Conservation (phyloP, 192 early-diverging fungal species). For the Linnemannia hyalina region DNA sequence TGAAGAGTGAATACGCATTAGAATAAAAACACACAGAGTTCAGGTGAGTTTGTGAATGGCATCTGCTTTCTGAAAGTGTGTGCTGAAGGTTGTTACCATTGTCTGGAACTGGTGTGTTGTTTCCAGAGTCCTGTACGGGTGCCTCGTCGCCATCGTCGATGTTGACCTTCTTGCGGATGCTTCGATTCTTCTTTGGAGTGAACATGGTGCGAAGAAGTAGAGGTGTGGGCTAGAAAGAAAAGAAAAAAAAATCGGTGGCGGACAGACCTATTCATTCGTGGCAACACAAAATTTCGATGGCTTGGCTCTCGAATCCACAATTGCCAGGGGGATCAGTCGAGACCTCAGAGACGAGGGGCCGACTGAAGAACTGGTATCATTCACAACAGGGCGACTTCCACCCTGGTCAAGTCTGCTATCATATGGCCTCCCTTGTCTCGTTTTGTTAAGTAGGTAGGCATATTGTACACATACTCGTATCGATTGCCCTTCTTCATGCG, state of each 20-base stretch:
- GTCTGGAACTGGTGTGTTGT: neutral
- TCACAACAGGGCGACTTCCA: no score
- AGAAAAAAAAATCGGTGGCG: neutral
- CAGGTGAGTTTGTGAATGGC: neutral
- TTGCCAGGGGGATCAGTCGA: no score
- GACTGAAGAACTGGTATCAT: no score
- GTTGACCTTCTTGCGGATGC: constrained; percentile 47
- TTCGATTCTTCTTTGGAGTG: constrained; percentile 30
- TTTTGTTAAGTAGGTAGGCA: no score
- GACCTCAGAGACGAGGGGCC: no score
- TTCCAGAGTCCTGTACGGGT: neutral
- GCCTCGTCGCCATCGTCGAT: constrained; percentile 15
- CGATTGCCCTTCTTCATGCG: no score
- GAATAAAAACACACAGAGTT: neutral
- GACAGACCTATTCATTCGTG: neutral
- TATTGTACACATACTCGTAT: no score
- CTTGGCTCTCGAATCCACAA: neutral
- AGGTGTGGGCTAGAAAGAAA: neutral
- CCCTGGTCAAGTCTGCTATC: no score
- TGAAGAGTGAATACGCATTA: neutral
- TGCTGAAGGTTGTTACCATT: neutral
- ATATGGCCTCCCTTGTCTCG: no score
- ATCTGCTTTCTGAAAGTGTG: neutral
- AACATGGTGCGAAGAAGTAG: constrained; percentile 16
- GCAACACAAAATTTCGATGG: constrained; percentile 1